These are phyloP conservation scores for Grigorovia humatica DNA, from an alignment of 805 yeast genomes.

Conservation along the genomic window DNA sequence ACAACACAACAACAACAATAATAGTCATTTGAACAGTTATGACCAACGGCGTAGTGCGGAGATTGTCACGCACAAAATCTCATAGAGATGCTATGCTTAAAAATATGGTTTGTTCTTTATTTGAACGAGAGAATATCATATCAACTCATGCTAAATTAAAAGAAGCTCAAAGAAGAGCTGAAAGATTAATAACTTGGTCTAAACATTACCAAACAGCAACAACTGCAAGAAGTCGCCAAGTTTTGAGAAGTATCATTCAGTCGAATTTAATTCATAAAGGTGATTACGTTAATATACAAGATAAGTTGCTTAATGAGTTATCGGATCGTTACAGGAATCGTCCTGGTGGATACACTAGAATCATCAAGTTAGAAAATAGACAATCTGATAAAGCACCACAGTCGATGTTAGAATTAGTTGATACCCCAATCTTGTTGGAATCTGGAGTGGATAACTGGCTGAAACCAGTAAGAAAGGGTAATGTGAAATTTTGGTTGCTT, in stretches of 20 bases:
- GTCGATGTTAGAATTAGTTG: constrained; percentile 80
- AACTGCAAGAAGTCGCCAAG: constrained; percentile 14
- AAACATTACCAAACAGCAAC: constrained; percentile 26
- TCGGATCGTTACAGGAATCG: constrained; percentile 53
- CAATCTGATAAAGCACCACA: constrained; percentile 85
- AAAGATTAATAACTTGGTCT: constrained; percentile 52
- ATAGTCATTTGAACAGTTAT: constrained; percentile 4
- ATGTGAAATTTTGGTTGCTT: constrained; percentile 25
- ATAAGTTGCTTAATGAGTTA: constrained; percentile 59
- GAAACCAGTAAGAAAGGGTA: constrained; percentile 19
- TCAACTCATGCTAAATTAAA: constrained; percentile 72
- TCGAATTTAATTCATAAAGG: constrained; percentile 38
- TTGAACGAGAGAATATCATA: constrained; percentile 59
- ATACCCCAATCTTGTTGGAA: constrained; percentile 31
- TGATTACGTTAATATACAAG: constrained; percentile 36
- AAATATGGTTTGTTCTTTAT: constrained; percentile 55
- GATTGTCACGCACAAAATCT: constrained; percentile 34
- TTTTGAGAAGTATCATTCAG: constrained; percentile 23
- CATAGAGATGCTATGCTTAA: constrained; percentile 48
- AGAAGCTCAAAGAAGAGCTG: constrained; percentile 53
- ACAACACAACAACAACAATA: not conserved
- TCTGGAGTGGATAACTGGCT: constrained; percentile 6
- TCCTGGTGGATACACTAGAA: constrained; percentile 76
- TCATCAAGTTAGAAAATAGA: constrained; percentile 74
- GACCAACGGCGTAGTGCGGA: constrained; percentile 26